A percentile compares a stretch with the other conserved stretches of the same genome.
Conservation (phyloP, 768 basidiomycete genomes). For the Boletus sp. region DNA sequence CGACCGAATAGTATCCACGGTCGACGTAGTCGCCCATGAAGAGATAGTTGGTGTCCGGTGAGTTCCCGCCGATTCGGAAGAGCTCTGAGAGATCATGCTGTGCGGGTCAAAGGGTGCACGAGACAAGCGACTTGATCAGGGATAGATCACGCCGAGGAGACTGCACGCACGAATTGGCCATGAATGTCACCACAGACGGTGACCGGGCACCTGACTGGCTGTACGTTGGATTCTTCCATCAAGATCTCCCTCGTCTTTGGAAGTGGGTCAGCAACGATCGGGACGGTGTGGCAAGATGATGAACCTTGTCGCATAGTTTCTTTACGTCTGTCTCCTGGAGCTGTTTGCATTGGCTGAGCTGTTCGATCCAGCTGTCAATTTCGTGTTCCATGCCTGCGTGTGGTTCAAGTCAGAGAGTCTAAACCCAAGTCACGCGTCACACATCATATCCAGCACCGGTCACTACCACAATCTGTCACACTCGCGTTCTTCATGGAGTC, state of each 20-base stretch:
- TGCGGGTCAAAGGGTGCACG: slow-evolving; percentile 11
- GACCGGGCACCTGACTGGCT: slow-evolving; percentile 97
- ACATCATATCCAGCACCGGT: slow-evolving; percentile 20
- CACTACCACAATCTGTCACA: slow-evolving; percentile 31
- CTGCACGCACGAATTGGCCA: slow-evolving; percentile 92
- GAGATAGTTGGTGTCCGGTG: slow-evolving; percentile 98
- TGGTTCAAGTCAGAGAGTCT: slow-evolving; percentile 17
- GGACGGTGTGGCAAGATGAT: neutral
- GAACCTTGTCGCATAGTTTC: slow-evolving; percentile 97
- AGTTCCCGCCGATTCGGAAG: slow-evolving; percentile 97
- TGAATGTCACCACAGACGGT: slow-evolving; percentile 99
- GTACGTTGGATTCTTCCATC: slow-evolving; percentile 99
- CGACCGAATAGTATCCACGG: slow-evolving; percentile 98
- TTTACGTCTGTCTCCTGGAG: slow-evolving; percentile 94
- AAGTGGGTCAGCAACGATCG: slow-evolving; percentile 18
- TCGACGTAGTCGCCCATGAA: slow-evolving; percentile 99
- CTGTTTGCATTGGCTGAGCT: slow-evolving; percentile 96
- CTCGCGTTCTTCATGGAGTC: slow-evolving; percentile 48
- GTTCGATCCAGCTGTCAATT: slow-evolving; percentile 96
- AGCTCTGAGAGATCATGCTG: slow-evolving; percentile 99
- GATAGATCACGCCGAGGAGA: slow-evolving; percentile 18
- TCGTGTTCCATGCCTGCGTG: slow-evolving; percentile 53
- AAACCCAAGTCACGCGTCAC: slow-evolving; percentile 30
- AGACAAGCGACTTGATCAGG: slow-evolving; percentile 19
- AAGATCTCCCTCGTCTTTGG: slow-evolving; percentile 92